Conservation (phyloP, 179 eudicot genomes). For the Patellifolia procumbens region DNA sequence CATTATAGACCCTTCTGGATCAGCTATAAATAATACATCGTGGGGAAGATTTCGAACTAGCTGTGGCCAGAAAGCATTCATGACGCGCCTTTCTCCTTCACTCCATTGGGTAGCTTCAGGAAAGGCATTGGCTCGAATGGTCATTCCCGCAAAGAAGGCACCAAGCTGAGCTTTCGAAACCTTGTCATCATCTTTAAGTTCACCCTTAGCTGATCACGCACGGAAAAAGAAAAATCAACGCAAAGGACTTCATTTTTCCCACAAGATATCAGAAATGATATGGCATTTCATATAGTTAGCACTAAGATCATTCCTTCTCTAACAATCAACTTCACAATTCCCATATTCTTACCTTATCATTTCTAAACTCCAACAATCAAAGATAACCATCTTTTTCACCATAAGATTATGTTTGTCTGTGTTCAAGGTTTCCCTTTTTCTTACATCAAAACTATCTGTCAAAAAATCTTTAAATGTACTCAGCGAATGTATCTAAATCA, state of each 20-base stretch:
- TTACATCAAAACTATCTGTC: background rate
- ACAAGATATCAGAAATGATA: background rate
- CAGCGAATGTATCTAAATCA: background rate
- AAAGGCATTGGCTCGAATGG: slow-evolving; percentile 86
- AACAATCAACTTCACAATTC: background rate
- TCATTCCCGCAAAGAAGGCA: slow-evolving; percentile 97
- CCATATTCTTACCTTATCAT: background rate
- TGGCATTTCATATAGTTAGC: background rate
- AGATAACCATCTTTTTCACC: background rate
- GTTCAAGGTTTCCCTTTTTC: background rate
- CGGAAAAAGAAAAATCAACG: slow-evolving; percentile 16
- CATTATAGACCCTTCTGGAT: slow-evolving; percentile 96
- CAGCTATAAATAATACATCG: slow-evolving; percentile 90
- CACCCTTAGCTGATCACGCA: slow-evolving; percentile 72
- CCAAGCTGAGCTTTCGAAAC: slow-evolving; percentile 96
- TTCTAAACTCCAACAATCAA: background rate
- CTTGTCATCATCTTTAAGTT: slow-evolving; percentile 68
- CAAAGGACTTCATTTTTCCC: slow-evolving; percentile 6
- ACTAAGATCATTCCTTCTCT: background rate
- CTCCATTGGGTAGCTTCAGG: slow-evolving; percentile 98
- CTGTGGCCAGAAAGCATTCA: slow-evolving; percentile 85
- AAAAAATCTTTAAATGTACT: background rate
- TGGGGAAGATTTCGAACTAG: slow-evolving; percentile 69
- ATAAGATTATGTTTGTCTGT: background rate
- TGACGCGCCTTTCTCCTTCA: slow-evolving; percentile 88